Base-by-base conservation (phyloP, 805 yeast genomes). In the Citeromyces nyonsensis region DNA sequence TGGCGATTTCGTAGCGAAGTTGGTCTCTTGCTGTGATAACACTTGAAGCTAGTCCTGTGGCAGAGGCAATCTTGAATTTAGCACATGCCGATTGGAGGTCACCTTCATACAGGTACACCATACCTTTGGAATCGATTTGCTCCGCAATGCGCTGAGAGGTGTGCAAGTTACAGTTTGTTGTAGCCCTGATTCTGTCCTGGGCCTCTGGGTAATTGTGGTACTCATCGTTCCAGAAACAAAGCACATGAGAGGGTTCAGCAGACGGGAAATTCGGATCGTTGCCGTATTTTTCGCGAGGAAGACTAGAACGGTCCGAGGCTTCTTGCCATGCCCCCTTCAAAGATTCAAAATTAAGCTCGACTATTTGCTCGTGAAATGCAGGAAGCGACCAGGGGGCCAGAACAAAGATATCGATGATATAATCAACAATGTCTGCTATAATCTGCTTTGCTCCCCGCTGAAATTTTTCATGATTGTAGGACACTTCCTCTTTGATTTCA, bases 211-310 rank as follows among this genome's bases (percentile, higher is more conserved):
- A 68, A 42, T 70, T 67, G 44, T 81, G 91, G 40, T 59, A 62
- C 43, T 81, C 91, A 45, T 81, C 93, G 48, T 81, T 81, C 79
- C 86, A 81, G n/a, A 78, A 56, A 14, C 75, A 45, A 24, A 79
- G 56, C 28, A 58, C 52, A 55, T 66, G 73, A 10, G 56, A 36
- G 10, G 35, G 31, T 18, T 18, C 6, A 5, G 5, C 22, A 18
- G 22, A 7, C 5, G 22, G 22, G 2, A 59, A 37, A 40, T 63
- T 61, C 6, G 13, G 14, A 40, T 62, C 69, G 7, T 32, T 49
- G 2, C 55, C 58, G 35, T 63, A 63, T 15, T 39, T 41, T 13
- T 38, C 39, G 3, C 38, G 28, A 0, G 64, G 57, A 6, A 63
- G 46, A 4, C 51, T 40, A 3, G 63, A 44, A 10, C 40, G 33